Evolutionary conservation across 306 rosid species (phyloP).

Genomic region (Castanea mollissima): DNA sequence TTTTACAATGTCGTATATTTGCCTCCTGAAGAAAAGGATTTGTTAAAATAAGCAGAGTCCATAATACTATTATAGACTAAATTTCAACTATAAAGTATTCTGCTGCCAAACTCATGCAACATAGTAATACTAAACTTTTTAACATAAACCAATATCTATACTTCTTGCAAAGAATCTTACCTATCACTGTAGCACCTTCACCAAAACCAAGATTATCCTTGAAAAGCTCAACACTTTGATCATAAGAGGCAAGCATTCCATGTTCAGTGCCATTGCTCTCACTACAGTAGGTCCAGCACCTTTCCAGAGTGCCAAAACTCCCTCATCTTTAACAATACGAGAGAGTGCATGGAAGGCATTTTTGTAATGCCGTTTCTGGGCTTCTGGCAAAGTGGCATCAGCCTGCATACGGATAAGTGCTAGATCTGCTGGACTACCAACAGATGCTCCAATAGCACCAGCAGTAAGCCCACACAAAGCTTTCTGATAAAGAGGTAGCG

Average conservation of each 20-base stretch:
- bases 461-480: constrained; percentile 98
- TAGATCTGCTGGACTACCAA: constrained; percentile 97
- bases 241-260: constrained; percentile 99
- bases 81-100: neutral
- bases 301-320: constrained; percentile 93
- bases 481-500: constrained; percentile 93
- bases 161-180: constrained; percentile 33
- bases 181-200: constrained; percentile 74
- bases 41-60: neutral
- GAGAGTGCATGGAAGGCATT: constrained; percentile 94
- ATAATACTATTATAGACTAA: neutral
- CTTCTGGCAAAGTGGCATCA: constrained; percentile 86
- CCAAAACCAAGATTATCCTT: constrained; percentile 83
- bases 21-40: neutral
- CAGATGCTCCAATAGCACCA: constrained; percentile 93
- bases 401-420: constrained; percentile 99
- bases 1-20: neutral
- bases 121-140: neutral
- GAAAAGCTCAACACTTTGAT: constrained; percentile 91
- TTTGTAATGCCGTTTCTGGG: constrained; percentile 88
- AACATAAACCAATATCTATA: neutral
- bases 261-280: constrained; percentile 98
- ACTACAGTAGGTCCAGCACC: constrained; percentile 99
- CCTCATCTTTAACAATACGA: constrained; percentile 84
- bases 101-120: neutral